A percentile compares a stretch with the other conserved stretches of the same genome.
Conservation (phyloP, 1,284 basidiomycete species). For the Ustilago crameri region DNA sequence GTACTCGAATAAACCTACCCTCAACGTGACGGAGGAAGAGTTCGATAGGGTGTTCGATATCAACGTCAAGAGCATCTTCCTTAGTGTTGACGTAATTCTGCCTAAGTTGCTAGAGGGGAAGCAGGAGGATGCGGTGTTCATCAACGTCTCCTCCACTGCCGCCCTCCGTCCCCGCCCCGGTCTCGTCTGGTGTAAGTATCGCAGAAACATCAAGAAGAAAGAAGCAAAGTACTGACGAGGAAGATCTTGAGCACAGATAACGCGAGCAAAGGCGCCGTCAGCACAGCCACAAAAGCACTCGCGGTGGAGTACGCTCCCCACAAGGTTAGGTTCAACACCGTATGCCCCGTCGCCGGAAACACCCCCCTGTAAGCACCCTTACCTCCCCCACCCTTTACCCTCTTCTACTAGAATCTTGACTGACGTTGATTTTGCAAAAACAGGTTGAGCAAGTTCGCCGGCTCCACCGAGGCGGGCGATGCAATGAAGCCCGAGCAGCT, state of each 20-base stretch:
- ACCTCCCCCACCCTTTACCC: background rate
- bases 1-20: constrained; percentile 39
- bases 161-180: constrained; percentile 42
- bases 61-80: constrained; percentile 42
- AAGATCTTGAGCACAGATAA: no score
- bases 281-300: constrained; percentile 42
- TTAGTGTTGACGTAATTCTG: constrained; percentile 30
- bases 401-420: background rate
- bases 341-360: constrained; percentile 47
- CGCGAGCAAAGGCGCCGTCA: constrained; percentile 42
- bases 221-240: background rate
- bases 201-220: background rate
- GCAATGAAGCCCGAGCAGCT: constrained; percentile 7
- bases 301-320: constrained; percentile 43
- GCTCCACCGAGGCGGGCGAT: constrained; percentile 27
- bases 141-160: constrained; percentile 35
- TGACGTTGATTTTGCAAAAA: background rate
- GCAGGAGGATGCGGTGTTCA: constrained; percentile 18
- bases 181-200: constrained; percentile 46
- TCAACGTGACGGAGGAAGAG: constrained; percentile 29
- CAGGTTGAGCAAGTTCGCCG: constrained; percentile 39
- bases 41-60: constrained; percentile 39
- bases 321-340: constrained; percentile 42
- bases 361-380: constrained; percentile 52
- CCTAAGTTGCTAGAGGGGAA: constrained; percentile 10